Evolutionary conservation across 352 stramenopile genomes (phyloP), one percentile per base, ranked within the genome.

Genomic region (Globisporangium nunn): DNA sequence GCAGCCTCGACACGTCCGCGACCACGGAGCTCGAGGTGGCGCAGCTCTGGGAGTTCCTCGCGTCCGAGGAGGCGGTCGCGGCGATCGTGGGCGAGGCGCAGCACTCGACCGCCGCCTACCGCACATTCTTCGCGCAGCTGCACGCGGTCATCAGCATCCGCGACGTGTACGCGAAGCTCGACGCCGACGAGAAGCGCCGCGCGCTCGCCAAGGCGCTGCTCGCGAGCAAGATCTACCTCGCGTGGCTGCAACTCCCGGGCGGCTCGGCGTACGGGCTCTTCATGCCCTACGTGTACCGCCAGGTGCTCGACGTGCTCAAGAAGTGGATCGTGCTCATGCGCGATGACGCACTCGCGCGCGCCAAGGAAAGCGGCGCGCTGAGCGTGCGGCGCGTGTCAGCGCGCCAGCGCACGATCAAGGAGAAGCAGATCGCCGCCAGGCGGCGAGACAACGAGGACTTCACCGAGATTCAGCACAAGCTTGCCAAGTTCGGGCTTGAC

Each of bases 231-330:
- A 59, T 87, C 4, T 95, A 95, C 46, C 56, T 95, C 6, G 66
- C 63, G 39, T 95, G 85, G 85, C 61, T 95, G 15, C 83, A 92
- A 59, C 52, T 93, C 33, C 85, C 83, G 6, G 83, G 84, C n/a
- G 82, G 81, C 0, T 80, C 83, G 0, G 84, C 85, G 2, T 92
- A 93, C 50, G 81, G 85, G 0, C 52, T 95, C 2, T 95, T 93
- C 63, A 92, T 93, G 77, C 68, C 85, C 12, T 93, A 85, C 47
- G 76, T 93, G 44, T 95, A 92, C 53, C 78, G 82, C 6, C 79
- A 92, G 56, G 77, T 90, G 52, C 55, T 95, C 40, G 81, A 90
- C 45, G 67, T 86, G 10, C 62, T 91, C n/a, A 86, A 84, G 56
- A 90, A 89, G 45, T 95, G 85, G 82, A 63, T 88, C 7, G 66